A percentile compares a stretch with the other conserved stretches of the same genome.
Evolutionary conservation across 1,139 yeast species (phyloP).

Genomic region (Lodderomyces pseudojiufengensis): DNA sequence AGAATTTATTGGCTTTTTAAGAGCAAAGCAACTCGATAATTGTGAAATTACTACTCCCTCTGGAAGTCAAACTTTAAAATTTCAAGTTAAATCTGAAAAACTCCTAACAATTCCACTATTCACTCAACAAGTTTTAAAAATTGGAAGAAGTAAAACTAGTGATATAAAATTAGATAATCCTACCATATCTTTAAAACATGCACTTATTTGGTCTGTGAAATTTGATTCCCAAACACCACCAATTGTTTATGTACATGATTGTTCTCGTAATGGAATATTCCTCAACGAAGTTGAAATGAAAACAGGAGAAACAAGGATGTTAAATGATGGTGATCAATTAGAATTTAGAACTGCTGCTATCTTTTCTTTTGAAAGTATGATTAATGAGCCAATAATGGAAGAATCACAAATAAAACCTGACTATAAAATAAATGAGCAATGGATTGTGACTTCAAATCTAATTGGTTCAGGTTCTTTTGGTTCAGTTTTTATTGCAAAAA

Average conservation of each 20-base stretch:
- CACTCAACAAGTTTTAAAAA: conserved; percentile 11
- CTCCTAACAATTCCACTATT: conserved; percentile 10
- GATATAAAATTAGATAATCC: conserved; percentile 13
- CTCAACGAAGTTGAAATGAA: conserved; percentile 37
- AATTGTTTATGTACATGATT: conserved; percentile 50
- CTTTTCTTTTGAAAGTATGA: conserved; percentile 14
- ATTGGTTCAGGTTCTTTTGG: conserved; percentile 66
- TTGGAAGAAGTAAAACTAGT: conserved; percentile 16
- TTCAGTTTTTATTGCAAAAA: conserved; percentile 34
- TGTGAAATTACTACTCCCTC: background rate
- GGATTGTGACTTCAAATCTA: conserved; percentile 41
- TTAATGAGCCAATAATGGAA: background rate
- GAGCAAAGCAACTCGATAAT: background rate
- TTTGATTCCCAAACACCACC: conserved; percentile 50
- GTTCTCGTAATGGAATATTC: conserved; percentile 52
- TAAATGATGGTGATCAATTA: conserved; percentile 44
- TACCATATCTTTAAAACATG: conserved; percentile 41
- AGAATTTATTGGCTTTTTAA: conserved; percentile 1
- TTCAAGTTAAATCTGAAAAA: no score
- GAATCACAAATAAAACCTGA: background rate
- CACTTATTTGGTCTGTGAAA: conserved; percentile 44
- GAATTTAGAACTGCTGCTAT: conserved; percentile 31
- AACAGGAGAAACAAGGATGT: conserved; percentile 29
- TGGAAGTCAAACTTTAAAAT: background rate
- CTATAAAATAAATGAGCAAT: conserved; percentile 18